Percentiles rank a stretch among this genome's conserved stretches.
Evolutionary conservation across 1,139 yeast species (phyloP).

Genomic region (Sugiyamaella pinicola): DNA sequence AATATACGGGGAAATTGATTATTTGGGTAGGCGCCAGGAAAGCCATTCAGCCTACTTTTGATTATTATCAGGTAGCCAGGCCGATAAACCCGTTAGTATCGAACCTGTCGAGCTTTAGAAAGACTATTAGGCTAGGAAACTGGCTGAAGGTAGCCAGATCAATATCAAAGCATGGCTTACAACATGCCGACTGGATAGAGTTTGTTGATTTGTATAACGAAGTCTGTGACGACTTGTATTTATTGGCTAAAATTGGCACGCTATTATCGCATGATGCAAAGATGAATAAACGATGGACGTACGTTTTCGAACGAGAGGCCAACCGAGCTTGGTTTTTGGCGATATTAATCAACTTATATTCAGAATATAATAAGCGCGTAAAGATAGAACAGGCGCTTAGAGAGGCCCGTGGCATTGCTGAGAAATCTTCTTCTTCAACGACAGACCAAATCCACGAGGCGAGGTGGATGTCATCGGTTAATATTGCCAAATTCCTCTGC

Average conservation of each 20-base stretch:
- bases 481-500: slow-evolving; percentile 32
- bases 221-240: slow-evolving; percentile 39
- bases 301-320: slow-evolving; percentile 35
- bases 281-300: slow-evolving; percentile 24
- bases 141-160: slow-evolving; percentile 35
- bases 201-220: slow-evolving; percentile 37
- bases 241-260: slow-evolving; percentile 37
- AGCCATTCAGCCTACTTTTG: slow-evolving; percentile 16
- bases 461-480: slow-evolving; percentile 24
- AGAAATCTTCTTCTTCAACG: neutral
- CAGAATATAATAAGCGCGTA: slow-evolving; percentile 24
- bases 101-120: slow-evolving; percentile 39
- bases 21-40: slow-evolving; percentile 28
- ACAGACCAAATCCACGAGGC: neutral
- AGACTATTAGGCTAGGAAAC: slow-evolving; percentile 40
- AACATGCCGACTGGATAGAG: slow-evolving; percentile 22
- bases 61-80: slow-evolving; percentile 19
- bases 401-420: neutral
- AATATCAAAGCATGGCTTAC: slow-evolving; percentile 19
- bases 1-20: slow-evolving; percentile 36
- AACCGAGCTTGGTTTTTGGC: slow-evolving; percentile 36
- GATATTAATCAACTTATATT: slow-evolving; percentile 31
- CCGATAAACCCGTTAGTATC: slow-evolving; percentile 33
- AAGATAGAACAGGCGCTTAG: neutral
- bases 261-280: slow-evolving; percentile 19